A percentile compares a stretch with the other conserved stretches of the same genome.
Conservation (phyloP, 305 asterid genomes). For the Caryopteris hybrid region DNA sequence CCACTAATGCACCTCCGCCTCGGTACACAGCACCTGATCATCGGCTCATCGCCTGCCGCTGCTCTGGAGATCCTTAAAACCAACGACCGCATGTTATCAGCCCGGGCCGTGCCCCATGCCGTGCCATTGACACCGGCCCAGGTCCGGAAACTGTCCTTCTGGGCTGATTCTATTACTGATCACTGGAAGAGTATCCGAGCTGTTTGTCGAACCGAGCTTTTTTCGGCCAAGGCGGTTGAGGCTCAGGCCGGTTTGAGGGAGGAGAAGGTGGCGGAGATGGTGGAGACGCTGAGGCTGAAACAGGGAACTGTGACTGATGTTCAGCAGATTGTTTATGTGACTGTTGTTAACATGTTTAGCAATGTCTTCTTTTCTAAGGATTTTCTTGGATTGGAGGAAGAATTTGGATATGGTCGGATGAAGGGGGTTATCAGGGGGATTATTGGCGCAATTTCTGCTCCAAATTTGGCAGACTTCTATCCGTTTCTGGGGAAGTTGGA, state of each 20-base stretch:
- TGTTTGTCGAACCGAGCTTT: slow-evolving; percentile 24
- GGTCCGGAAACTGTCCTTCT: too few relatives aligned
- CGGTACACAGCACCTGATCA: slow-evolving; percentile 20
- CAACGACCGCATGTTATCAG: slow-evolving; percentile 27
- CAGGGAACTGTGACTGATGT: neutral
- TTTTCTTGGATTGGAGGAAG: neutral
- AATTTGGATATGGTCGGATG: neutral
- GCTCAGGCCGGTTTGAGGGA: slow-evolving; percentile 2
- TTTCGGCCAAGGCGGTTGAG: slow-evolving; percentile 31
- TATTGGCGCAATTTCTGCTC: neutral
- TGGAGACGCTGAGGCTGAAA: neutral
- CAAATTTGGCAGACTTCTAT: slow-evolving; percentile 32
- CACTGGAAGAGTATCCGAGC: slow-evolving; percentile 27
- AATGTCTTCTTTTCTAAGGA: neutral
- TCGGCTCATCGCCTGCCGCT: slow-evolving; percentile 35
- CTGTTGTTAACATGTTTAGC: neutral
- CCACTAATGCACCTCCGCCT: slow-evolving; percentile 25
- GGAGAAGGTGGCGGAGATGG: neutral
- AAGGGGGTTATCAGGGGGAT: slow-evolving; percentile 15
- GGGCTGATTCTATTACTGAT: slow-evolving; percentile 21
- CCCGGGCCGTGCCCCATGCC: slow-evolving; percentile 20
- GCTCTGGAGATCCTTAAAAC: slow-evolving; percentile 33
- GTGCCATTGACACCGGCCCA: slow-evolving; percentile 5
- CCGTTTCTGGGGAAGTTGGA: slow-evolving; percentile 28
- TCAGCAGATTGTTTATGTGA: neutral